Evolutionary conservation across 2,329 filamentous ascomycete genomes (phyloP).

Genomic region (Hymenoscyphus salicellus): DNA sequence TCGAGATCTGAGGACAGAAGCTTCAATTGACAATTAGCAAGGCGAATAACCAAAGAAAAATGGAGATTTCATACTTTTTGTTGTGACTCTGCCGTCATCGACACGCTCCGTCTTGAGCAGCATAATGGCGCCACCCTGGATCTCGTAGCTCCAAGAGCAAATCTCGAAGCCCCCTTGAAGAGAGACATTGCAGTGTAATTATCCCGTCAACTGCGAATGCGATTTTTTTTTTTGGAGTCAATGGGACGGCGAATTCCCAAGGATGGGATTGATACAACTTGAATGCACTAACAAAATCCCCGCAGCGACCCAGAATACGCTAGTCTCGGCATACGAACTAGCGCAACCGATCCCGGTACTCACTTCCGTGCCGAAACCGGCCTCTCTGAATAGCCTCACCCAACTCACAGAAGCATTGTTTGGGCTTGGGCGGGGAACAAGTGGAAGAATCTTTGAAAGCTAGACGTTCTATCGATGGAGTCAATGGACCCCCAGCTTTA

Average conservation of each 20-base stretch:
- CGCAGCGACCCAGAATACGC: background rate
- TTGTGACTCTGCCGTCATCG: conserved; percentile 49
- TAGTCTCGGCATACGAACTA: background rate
- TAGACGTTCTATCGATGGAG: too few species aligned
- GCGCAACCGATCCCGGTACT: background rate
- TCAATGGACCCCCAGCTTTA: too few species aligned
- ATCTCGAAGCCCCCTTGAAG: conserved; percentile 31
- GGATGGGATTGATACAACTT: background rate
- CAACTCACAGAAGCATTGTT: too few species aligned
- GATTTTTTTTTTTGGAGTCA: background rate
- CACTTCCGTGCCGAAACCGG: background rate
- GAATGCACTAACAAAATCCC: conserved; percentile 12
- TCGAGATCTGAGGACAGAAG: conserved; percentile 75
- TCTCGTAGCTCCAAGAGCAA: conserved; percentile 24
- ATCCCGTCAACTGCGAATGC: background rate
- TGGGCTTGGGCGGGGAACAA: too few species aligned
- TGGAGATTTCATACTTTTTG: conserved; percentile 48
- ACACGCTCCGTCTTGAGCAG: conserved; percentile 29
- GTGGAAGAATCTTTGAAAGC: too few species aligned
- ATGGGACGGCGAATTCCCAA: conserved; percentile 9
- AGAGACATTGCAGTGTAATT: conserved; percentile 31
- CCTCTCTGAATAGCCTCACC: background rate
- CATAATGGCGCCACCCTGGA: conserved; percentile 27
- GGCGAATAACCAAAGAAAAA: background rate
- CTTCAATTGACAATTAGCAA: conserved; percentile 45